Conservation (phyloP, 345 rosid species). For the Excoecaria agallocha region DNA sequence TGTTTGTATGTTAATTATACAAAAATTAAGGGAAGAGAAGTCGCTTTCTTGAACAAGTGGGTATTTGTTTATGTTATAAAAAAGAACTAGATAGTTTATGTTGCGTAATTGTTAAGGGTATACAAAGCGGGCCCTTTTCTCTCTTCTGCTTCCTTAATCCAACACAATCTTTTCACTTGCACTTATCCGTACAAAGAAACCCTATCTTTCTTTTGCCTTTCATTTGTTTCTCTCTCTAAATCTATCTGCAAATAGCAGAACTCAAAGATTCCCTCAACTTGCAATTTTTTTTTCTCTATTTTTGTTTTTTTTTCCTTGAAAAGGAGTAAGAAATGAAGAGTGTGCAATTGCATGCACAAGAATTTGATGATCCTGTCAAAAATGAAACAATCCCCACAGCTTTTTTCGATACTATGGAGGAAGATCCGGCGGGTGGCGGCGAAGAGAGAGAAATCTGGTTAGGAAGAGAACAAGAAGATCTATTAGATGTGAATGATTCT, state of each 20-base stretch:
- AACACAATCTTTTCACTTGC: constrained; percentile 34
- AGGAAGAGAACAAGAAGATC: constrained; percentile 42
- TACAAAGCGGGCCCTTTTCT: constrained; percentile 37
- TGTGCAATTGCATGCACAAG: constrained; percentile 30
- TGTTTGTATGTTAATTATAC: not conserved
- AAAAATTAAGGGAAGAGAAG: not conserved
- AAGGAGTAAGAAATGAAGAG: constrained; percentile 25
- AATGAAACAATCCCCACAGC: constrained; percentile 16
- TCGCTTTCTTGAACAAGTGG: not conserved
- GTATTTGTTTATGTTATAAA: not conserved
- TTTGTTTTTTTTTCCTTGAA: not conserved
- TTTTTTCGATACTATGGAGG: constrained; percentile 34
- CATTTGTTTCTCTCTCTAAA: constrained; percentile 13
- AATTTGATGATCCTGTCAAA: constrained; percentile 25
- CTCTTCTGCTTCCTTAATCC: constrained; percentile 36
- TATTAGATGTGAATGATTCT: constrained; percentile 50
- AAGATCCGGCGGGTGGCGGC: constrained; percentile 18
- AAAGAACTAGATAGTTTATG: constrained; percentile 45
- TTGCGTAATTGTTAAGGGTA: constrained; percentile 38
- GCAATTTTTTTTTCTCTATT: not conserved
- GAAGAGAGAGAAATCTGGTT: constrained; percentile 57
- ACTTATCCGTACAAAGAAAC: constrained; percentile 45
- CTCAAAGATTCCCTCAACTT: constrained; percentile 15
- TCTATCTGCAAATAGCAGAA: constrained; percentile 19
- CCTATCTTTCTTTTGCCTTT: constrained; percentile 11